Conservation (phyloP, 169 alveolate genomes). For the Cryptosporidium canis region DNA sequence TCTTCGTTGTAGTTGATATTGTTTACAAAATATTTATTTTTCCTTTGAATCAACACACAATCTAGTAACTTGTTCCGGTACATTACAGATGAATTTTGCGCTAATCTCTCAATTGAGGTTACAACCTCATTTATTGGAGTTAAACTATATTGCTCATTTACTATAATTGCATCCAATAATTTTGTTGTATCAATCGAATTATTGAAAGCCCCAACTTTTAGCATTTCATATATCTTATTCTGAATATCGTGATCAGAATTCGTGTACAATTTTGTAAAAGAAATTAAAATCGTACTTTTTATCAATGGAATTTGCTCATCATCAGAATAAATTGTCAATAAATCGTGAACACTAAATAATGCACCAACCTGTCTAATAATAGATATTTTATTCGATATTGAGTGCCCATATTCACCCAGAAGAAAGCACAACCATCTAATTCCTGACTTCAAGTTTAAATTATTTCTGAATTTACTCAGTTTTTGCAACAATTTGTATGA, state of each 20-base stretch:
- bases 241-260: slow-evolving; percentile 28
- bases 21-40: not conserved
- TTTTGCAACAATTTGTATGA: slow-evolving; percentile 21
- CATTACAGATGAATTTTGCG: not conserved
- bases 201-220: slow-evolving; percentile 21
- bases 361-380: slow-evolving; percentile 34
- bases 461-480: not conserved
- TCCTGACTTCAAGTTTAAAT: slow-evolving; percentile 13
- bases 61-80: not conserved
- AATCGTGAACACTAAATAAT: slow-evolving; percentile 8
- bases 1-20: not conserved
- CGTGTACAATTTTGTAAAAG: slow-evolving; percentile 59
- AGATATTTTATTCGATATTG: slow-evolving; percentile 26
- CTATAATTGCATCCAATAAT: slow-evolving; percentile 7
- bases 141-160: slow-evolving; percentile 5
- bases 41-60: not conserved
- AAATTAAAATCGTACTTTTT: slow-evolving; percentile 44
- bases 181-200: slow-evolving; percentile 16
- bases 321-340: not conserved
- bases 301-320: slow-evolving; percentile 19
- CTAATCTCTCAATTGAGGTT: not conserved
- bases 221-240: slow-evolving; percentile 46
- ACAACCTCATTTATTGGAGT: slow-evolving; percentile 16
- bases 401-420: slow-evolving; percentile 57
- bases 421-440: slow-evolving; percentile 60